Evolutionary conservation across 768 basidiomycete species (phyloP), one percentile per base, ranked within the genome.

Genomic region (Mycena belliarum): DNA sequence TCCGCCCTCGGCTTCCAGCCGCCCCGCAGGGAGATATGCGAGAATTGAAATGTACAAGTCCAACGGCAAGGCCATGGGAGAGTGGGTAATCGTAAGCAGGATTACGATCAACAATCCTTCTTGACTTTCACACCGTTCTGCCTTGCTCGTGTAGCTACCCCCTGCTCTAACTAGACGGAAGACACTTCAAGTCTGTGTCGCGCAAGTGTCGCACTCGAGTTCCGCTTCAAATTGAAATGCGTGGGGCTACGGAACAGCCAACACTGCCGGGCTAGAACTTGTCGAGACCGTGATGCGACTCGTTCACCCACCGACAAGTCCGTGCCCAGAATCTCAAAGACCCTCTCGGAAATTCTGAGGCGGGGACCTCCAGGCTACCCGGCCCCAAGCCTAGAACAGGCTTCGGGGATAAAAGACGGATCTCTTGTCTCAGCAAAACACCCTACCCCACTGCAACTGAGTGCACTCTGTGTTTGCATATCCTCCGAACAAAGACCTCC

Each of bases 1-100:
- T 37, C 37, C 50, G 16, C 41, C 24, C 21, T 49, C 52, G 14
- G 2, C 20, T 29, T 57, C 33, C 8, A 41, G 24, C 15, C 56
- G 61, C 7, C 48, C 28, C 3, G 44, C 45, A 12, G 52, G 48
- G 7, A 62, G 8, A 7, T 45, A 32, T 45, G 58, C 56, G 8
- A 62, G 52, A n/a, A 58, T 41, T 2, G 57, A 42, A 6, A 58
- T 20, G 37, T 58, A 62, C 18, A 62, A 21, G 29, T 62, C 61
- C 0, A 62, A 48, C 9, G 61, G 43, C 7, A 62, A 55, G 20
- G 26, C 24, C 7, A 42, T 49, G 25, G 25, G 35, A 37, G 35
- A 37, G 14, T 37, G 35, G 35, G 4, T 37, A 14, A 14, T 37
- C 12, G 35, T 37, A 37, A 37, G 6, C 12, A 37, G 14, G 6